These are phyloP conservation scores for Medicago truncatula DNA, from an alignment of 306 rosid genomes.

Conservation along the genomic window MtrunA17r5.0-ANR NC_053049.1:10798501-10799000, in stretches of 20 bases:
- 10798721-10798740: constrained; percentile 24
- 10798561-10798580: constrained; percentile 64
- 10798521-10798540: constrained; percentile 32
- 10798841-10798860: neutral
- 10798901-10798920: neutral
- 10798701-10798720: constrained; percentile 77
- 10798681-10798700: constrained; percentile 63
- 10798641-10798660: constrained; percentile 54
- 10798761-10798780: neutral
- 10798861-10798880: constrained; percentile 19
- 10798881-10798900: neutral
- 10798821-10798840: neutral
- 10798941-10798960: neutral
- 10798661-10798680: constrained; percentile 76
- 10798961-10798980: neutral
- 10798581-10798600: constrained; percentile 71
- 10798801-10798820: constrained; percentile 13
- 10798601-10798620: constrained; percentile 87
- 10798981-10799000: neutral
- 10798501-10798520: neutral
- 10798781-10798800: constrained; percentile 26
- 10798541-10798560: constrained; percentile 51
- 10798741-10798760: constrained; percentile 10
- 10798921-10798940: neutral
- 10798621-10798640: constrained; percentile 88